A percentile compares a stretch with the other conserved stretches of the same genome.
Conservation (phyloP, 495 filamentous ascomycete genomes). For the Acidomyces sp. region DNA sequence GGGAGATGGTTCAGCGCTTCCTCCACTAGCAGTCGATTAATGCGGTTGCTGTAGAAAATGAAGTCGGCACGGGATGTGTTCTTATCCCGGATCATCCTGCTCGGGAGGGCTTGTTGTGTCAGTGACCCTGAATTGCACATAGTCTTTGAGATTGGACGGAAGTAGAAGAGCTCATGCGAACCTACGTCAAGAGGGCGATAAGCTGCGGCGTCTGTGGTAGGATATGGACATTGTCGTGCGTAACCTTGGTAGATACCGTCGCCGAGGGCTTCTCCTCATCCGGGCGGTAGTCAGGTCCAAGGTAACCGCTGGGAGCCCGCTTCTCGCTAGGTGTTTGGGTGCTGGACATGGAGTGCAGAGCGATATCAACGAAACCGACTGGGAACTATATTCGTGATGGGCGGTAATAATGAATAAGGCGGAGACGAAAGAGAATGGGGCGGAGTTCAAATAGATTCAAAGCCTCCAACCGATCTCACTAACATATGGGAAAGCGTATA, state of each 20-base stretch:
- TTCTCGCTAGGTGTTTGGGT: too few relatives aligned
- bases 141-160: not conserved
- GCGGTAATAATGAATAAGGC: too few relatives aligned
- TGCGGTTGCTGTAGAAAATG: conserved; percentile 98
- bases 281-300: conserved; percentile 68
- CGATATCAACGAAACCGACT: too few relatives aligned
- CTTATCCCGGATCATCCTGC: conserved; percentile 86
- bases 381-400: too few relatives aligned
- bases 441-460: too few relatives aligned
- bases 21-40: conserved; percentile 94
- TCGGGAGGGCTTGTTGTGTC: not conserved
- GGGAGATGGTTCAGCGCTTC: conserved; percentile 95
- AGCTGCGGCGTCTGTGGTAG: conserved; percentile 90
- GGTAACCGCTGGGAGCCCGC: conserved; percentile 50
- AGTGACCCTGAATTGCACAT: not conserved
- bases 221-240: conserved; percentile 76
- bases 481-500: too few relatives aligned
- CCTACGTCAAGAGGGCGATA: conserved; percentile 93
- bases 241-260: conserved; percentile 74
- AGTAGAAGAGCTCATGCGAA: conserved; percentile 15
- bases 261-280: conserved; percentile 72
- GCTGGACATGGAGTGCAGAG: conserved; percentile 1
- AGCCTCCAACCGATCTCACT: too few relatives aligned
- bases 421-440: too few relatives aligned
- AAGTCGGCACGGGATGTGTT: conserved; percentile 85